Evolutionary conservation across 352 stramenopile genomes (phyloP).

Genomic region (Phytophthora tentaculata): DNA sequence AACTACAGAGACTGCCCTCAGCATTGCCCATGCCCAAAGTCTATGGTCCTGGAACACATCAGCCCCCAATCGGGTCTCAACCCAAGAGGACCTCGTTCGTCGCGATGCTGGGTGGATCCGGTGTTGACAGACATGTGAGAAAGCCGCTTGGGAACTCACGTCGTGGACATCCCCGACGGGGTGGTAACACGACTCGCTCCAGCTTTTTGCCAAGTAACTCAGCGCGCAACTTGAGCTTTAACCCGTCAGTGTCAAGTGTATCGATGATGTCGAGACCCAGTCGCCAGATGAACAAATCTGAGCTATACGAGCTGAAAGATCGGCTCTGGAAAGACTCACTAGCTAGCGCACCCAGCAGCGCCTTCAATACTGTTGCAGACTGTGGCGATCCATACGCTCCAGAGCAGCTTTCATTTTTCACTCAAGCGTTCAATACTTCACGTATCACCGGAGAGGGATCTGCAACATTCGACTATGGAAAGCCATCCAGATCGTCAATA

Average conservation of each 20-base stretch:
- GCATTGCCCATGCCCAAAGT: slow-evolving; percentile 32
- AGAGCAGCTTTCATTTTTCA: slow-evolving; percentile 44
- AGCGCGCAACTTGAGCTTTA: slow-evolving; percentile 20
- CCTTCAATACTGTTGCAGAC: slow-evolving; percentile 3
- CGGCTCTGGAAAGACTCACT: slow-evolving; percentile 44
- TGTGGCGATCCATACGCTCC: slow-evolving; percentile 17
- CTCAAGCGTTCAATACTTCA: slow-evolving; percentile 46
- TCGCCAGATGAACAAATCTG: slow-evolving; percentile 33
- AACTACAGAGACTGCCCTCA: slow-evolving; percentile 4
- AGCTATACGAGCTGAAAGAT: slow-evolving; percentile 51
- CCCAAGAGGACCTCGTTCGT: slow-evolving; percentile 23
- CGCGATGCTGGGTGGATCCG: slow-evolving; percentile 28
- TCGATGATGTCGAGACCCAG: slow-evolving; percentile 32
- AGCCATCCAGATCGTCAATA: slow-evolving; percentile 22
- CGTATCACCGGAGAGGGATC: slow-evolving; percentile 12
- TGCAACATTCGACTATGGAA: slow-evolving; percentile 1
- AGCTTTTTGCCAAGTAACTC: slow-evolving; percentile 41
- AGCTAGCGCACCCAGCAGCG: slow-evolving; percentile 10
- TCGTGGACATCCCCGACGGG: slow-evolving; percentile 8
- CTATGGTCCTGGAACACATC: slow-evolving; percentile 13
- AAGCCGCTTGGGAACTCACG: slow-evolving; percentile 11
- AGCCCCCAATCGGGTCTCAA: slow-evolving; percentile 4
- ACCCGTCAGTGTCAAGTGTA: slow-evolving; percentile 9
- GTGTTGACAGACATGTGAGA: neutral
- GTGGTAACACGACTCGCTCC: slow-evolving; percentile 16